Evolutionary conservation across 148 eudicot species (phyloP), one percentile per base, ranked within the genome.

Genomic region (Chenopodium suecicum): DNA sequence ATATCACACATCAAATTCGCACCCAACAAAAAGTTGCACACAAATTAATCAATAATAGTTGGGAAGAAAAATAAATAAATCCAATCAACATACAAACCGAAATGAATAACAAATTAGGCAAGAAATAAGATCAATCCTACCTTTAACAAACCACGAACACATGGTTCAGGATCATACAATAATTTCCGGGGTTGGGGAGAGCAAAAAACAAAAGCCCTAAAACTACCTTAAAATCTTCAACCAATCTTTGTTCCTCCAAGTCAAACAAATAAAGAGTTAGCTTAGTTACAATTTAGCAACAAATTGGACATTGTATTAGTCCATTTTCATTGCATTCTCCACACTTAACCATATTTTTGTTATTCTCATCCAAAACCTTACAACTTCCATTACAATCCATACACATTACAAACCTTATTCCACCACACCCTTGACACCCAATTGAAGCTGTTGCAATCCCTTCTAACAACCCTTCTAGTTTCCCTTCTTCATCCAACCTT

Each of bases 281-380:
- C 44, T 41, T 41, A 41, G 44, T 3, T 56, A 56, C 7, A 56
- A 10, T 16, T 78, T 83, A 89, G 71, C 90, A 89, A 75, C 98
- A 95, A 71, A 92, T 66, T 46, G 99, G 97, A 79, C 99, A 95
- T 2, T 87, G 91, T 73, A 94, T 89, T 82, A 94, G 81, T 11
- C 99, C 99, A 87, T 95, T 93, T 82, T 95, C 98, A 89, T 95
- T 95, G 74, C 99, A 93, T 62, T 91, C 86, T 0, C 85, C 85
- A 87, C 99, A 95, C 81, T 89, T 91, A 2, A 89, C 81, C 27
- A 86, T 88, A 72, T 68, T 85, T 82, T 80, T 91, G 25, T 84
- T 89, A 58, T 85, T 83, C 37, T 84, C 86, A 78, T 83, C 94
- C 86, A 91, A 78, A 11, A 95, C 84, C 79, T 89, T 95, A 67